A percentile compares a stretch with the other conserved stretches of the same genome.
Conservation (phyloP, 2,329 filamentous ascomycete species). For the Lecanicillium sp. region DNA sequence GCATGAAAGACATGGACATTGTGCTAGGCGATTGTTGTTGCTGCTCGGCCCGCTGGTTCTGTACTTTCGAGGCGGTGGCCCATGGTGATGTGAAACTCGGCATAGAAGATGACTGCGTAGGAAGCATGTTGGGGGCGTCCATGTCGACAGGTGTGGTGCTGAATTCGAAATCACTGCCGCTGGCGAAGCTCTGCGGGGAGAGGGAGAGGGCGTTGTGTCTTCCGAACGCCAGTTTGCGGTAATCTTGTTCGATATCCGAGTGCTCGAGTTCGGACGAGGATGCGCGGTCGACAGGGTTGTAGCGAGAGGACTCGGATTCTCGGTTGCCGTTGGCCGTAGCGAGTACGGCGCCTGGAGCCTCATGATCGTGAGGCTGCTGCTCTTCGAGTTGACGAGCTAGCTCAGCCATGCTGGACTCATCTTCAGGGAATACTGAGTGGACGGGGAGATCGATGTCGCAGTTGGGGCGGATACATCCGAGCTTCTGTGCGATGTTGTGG, state of each 20-base stretch:
- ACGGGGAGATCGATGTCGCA: conserved; percentile 54
- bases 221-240: conserved; percentile 43
- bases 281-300: conserved; percentile 39
- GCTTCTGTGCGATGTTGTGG: conserved; percentile 58
- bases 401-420: conserved; percentile 51
- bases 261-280: conserved; percentile 51
- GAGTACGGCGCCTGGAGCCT: conserved; percentile 17
- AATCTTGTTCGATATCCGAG: conserved; percentile 50
- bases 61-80: conserved; percentile 24
- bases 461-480: conserved; percentile 58
- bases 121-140: conserved; percentile 29
- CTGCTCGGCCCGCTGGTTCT: conserved; percentile 14
- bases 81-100: conserved; percentile 25
- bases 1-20: conserved; percentile 35
- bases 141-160: conserved; percentile 28
- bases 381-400: conserved; percentile 49
- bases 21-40: background rate
- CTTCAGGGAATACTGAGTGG: conserved; percentile 55
- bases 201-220: conserved; percentile 40
- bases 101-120: conserved; percentile 30
- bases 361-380: conserved; percentile 38
- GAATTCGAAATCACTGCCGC: conserved; percentile 32
- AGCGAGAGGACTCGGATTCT: conserved; percentile 30
- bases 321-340: background rate
- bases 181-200: conserved; percentile 47